Conservation (phyloP, 2,329 filamentous ascomycete genomes). For the Thermoascus crustaceus region DNA sequence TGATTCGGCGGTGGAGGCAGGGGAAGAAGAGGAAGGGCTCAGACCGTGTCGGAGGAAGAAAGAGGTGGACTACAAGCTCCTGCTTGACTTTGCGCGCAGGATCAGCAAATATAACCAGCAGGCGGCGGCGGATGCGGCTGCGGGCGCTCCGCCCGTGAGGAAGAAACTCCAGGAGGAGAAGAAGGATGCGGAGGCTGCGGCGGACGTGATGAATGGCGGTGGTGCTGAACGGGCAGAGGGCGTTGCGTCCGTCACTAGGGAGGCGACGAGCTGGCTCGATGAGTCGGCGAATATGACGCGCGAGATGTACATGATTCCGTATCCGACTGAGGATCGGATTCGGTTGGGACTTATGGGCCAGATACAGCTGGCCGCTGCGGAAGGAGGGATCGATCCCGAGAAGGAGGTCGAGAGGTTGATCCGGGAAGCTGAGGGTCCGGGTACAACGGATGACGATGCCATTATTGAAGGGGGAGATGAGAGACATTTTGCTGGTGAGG, state of each 20-base stretch:
- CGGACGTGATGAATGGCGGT: slow-evolving; percentile 27
- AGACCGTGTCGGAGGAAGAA: slow-evolving; percentile 11
- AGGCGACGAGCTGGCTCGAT: slow-evolving; percentile 34
- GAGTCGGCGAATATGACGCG: slow-evolving; percentile 33
- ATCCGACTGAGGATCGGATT: slow-evolving; percentile 38
- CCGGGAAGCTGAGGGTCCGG: slow-evolving; percentile 49
- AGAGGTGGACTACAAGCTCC: slow-evolving; percentile 36
- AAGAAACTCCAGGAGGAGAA: slow-evolving; percentile 13
- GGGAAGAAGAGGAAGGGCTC: slow-evolving; percentile 13
- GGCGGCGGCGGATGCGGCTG: slow-evolving; percentile 36
- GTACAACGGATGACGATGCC: slow-evolving; percentile 40
- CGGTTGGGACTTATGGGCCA: slow-evolving; percentile 40
- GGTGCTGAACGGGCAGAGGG: slow-evolving; percentile 19
- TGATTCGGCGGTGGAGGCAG: slow-evolving; percentile 18
- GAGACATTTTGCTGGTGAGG: slow-evolving; percentile 24
- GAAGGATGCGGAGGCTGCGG: slow-evolving; percentile 18
- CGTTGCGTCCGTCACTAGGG: slow-evolving; percentile 31
- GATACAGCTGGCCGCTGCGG: slow-evolving; percentile 33
- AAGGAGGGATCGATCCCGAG: slow-evolving; percentile 55
- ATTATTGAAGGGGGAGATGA: slow-evolving; percentile 29
- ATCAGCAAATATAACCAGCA: slow-evolving; percentile 41
- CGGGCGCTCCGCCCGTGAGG: slow-evolving; percentile 13
- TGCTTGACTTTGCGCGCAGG: slow-evolving; percentile 38
- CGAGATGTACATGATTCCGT: slow-evolving; percentile 35
- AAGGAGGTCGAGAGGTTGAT: slow-evolving; percentile 36